These are phyloP conservation scores for Panicum hallii DNA, from an alignment of 202 grass and related monocot genomes.

Conservation along the genomic window DNA sequence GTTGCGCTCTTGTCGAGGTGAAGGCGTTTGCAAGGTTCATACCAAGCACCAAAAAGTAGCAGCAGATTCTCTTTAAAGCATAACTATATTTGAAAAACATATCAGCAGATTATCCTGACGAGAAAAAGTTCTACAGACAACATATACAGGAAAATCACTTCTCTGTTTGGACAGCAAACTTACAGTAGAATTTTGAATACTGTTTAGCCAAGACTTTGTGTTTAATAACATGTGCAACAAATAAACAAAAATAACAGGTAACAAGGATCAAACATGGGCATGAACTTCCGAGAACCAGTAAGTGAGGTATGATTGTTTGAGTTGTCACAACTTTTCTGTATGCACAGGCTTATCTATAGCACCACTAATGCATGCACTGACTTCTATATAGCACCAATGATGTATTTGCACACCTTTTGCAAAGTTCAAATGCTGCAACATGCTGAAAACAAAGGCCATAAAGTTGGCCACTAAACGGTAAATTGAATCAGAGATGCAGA, in stretches of 20 bases:
- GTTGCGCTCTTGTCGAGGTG: no score
- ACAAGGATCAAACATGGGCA: slow-evolving; percentile 1
- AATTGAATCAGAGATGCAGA: background rate
- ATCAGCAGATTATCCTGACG: background rate
- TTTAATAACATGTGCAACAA: background rate
- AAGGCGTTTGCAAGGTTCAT: background rate
- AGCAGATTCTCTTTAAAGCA: background rate
- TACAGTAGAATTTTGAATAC: background rate
- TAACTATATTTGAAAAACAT: background rate
- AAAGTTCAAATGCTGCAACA: background rate
- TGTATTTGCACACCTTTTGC: slow-evolving; percentile 9
- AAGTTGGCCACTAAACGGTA: background rate
- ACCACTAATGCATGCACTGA: background rate
- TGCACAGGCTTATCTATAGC: slow-evolving; percentile 4
- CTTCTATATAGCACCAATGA: slow-evolving; percentile 1
- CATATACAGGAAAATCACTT: background rate
- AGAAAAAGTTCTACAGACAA: background rate
- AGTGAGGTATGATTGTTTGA: background rate
- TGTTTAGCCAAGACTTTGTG: background rate
- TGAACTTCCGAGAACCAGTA: background rate
- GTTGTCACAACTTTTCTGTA: background rate
- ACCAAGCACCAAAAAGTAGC: background rate
- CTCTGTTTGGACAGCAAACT: background rate
- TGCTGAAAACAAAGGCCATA: background rate
- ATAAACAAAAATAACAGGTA: slow-evolving; percentile 21